Evolutionary conservation across 495 filamentous ascomycete species (phyloP).

Genomic region (Sordaria brevicollis): DNA sequence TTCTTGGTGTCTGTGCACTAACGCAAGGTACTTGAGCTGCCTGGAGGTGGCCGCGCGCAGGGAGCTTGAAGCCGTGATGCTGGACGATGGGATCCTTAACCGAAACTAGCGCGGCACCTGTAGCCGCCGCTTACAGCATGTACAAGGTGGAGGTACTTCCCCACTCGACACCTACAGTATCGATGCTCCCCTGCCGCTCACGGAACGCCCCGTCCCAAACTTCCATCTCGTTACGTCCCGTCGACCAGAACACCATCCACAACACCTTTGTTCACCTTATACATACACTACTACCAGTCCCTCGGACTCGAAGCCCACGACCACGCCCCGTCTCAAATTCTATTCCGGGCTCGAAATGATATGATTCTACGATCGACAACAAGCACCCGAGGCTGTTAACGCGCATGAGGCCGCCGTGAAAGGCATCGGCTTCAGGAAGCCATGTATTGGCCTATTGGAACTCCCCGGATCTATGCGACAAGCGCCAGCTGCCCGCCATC

Average conservation of each 20-base stretch:
- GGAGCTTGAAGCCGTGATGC: background rate
- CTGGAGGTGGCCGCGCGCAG: background rate
- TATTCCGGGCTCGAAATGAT: constrained; percentile 12
- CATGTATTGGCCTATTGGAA: constrained; percentile 98
- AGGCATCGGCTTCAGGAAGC: constrained; percentile 20
- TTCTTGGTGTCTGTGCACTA: background rate
- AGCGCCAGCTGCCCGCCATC: constrained; percentile 44
- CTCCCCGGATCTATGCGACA: constrained; percentile 78
- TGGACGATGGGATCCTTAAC: background rate
- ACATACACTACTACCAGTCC: background rate
- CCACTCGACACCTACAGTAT: background rate
- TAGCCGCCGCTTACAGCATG: background rate
- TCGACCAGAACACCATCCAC: background rate
- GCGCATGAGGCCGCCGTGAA: constrained; percentile 20
- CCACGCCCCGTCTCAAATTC: background rate
- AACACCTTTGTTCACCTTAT: background rate
- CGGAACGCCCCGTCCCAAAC: background rate
- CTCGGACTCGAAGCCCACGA: background rate
- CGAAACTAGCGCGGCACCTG: background rate
- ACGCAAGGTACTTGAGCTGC: background rate
- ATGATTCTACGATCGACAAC: constrained; percentile 5
- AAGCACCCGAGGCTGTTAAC: constrained; percentile 8
- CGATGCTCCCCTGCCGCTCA: background rate
- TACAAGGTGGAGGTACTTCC: background rate
- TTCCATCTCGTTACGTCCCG: too few relatives aligned